These are phyloP conservation scores for Physcia stellaris DNA, from an alignment of 495 filamentous ascomycete genomes.

Conservation along the genomic window DNA sequence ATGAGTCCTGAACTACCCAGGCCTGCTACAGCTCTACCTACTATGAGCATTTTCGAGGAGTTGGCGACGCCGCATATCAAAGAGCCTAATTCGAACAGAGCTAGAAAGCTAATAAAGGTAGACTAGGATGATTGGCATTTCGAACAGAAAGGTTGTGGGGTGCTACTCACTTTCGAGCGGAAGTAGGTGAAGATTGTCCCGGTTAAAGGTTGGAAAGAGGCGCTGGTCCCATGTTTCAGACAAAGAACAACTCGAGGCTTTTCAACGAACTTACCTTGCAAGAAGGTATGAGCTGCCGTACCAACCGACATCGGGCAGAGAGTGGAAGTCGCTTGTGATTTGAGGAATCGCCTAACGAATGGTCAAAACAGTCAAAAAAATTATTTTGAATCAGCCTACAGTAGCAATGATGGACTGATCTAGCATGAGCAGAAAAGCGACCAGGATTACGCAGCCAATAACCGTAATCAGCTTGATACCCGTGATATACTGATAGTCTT, in stretches of 20 bases:
- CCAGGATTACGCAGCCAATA: no score
- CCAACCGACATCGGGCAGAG: conserved; percentile 30
- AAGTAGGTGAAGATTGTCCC: conserved; percentile 36
- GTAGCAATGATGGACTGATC: not conserved
- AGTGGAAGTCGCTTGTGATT: conserved; percentile 31
- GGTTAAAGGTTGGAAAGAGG: conserved; percentile 29
- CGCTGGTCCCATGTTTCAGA: conserved; percentile 14
- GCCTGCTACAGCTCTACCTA: conserved; percentile 32
- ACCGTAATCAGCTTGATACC: no score
- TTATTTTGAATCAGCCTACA: no score
- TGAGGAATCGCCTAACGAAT: conserved; percentile 23
- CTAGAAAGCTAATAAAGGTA: conserved; percentile 23
- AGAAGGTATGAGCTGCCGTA: conserved; percentile 33
- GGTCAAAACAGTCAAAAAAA: no score
- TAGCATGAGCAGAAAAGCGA: conserved; percentile 20
- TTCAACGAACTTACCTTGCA: conserved; percentile 18
- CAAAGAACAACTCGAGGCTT: conserved; percentile 1
- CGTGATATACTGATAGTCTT: no score
- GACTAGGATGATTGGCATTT: conserved; percentile 13
- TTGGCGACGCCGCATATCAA: conserved; percentile 28
- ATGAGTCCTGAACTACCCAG: conserved; percentile 30
- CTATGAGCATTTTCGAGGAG: conserved; percentile 30
- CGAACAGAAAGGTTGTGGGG: not conserved
- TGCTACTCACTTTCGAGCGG: conserved; percentile 23
- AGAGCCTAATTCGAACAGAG: conserved; percentile 30